These are phyloP conservation scores for Oenanthe javanica DNA, from an alignment of 140 eudicot genomes.

Conservation along the genomic window DNA sequence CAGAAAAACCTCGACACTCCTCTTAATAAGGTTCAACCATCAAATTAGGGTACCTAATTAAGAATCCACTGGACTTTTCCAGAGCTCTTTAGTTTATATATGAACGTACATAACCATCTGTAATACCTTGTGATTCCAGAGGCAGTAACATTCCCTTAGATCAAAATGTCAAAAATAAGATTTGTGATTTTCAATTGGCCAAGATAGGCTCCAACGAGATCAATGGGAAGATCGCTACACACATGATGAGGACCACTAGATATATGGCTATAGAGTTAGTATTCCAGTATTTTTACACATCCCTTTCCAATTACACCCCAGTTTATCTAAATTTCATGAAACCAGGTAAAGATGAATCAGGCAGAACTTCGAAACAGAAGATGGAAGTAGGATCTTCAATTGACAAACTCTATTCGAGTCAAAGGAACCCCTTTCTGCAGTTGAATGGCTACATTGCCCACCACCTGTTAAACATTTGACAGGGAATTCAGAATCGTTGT, in stretches of 20 bases:
- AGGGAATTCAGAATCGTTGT: background rate
- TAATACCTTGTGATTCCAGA: constrained; percentile 79
- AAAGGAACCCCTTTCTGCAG: constrained; percentile 50
- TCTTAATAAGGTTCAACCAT: constrained; percentile 11
- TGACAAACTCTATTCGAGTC: constrained; percentile 65
- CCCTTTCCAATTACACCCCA: constrained; percentile 6
- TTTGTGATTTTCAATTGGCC: constrained; percentile 78
- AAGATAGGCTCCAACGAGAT: constrained; percentile 81
- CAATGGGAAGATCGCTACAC: constrained; percentile 67
- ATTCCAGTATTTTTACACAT: background rate
- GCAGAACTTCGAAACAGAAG: background rate
- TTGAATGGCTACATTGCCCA: constrained; percentile 83
- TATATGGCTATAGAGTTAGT: constrained; percentile 91
- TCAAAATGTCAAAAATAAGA: constrained; percentile 57
- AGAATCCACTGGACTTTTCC: constrained; percentile 84
- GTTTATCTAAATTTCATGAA: background rate
- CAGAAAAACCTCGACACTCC: constrained; percentile 49
- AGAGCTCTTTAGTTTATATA: constrained; percentile 81
- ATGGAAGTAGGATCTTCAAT: constrained; percentile 25
- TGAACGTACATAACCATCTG: constrained; percentile 64
- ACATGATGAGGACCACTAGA: constrained; percentile 84
- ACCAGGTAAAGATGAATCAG: background rate
- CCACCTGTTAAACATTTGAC: constrained; percentile 40
- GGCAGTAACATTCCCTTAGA: constrained; percentile 62
- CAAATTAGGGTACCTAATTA: constrained; percentile 63